phyloP scores from a whole-genome alignment of 2,329 filamentous ascomycete genomes.

The Ramularia endophylla region DNA sequence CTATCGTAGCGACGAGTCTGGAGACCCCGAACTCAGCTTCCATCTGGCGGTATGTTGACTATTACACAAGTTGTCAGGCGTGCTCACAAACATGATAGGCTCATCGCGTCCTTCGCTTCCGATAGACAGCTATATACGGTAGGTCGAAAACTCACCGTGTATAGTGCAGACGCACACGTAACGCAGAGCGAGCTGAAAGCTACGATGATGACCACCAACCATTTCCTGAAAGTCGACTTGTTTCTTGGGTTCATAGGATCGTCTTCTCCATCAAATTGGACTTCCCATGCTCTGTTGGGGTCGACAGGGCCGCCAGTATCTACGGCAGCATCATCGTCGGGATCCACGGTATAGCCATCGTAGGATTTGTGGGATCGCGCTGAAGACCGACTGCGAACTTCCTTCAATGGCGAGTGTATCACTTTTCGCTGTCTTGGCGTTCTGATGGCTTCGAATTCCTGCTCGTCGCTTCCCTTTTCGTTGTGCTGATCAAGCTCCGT shows the following conservation, averaged over 20 bases:
- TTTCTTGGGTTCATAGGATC: slow-evolving; percentile 72
- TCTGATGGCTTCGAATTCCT: neutral
- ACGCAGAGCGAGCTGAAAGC: slow-evolving; percentile 72
- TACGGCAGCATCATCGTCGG: slow-evolving; percentile 4
- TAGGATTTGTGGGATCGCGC: slow-evolving; percentile 26
- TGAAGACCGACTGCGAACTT: slow-evolving; percentile 22
- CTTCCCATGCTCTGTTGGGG: slow-evolving; percentile 53
- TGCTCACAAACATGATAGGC: neutral
- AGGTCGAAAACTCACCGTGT: too few species aligned
- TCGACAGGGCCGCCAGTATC: slow-evolving; percentile 4
- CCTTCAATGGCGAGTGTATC: slow-evolving; percentile 7
- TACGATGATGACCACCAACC: slow-evolving; percentile 72
- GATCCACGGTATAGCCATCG: slow-evolving; percentile 24
- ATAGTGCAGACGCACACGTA: slow-evolving; percentile 76
- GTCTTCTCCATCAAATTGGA: slow-evolving; percentile 66
- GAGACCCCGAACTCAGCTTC: slow-evolving; percentile 67
- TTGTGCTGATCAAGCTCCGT: too few species aligned
- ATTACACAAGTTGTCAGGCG: slow-evolving; percentile 32
- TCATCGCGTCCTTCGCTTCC: too few species aligned
- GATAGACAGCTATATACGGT: too few species aligned
- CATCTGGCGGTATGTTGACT: slow-evolving; percentile 69
- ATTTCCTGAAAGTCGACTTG: slow-evolving; percentile 61
- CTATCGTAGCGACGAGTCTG: slow-evolving; percentile 67
- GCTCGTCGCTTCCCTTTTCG: neutral
- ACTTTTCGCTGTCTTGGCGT: neutral